phyloP scores from a whole-genome alignment of 495 filamentous ascomycete genomes.

The Penicillium pancosmium region DNA sequence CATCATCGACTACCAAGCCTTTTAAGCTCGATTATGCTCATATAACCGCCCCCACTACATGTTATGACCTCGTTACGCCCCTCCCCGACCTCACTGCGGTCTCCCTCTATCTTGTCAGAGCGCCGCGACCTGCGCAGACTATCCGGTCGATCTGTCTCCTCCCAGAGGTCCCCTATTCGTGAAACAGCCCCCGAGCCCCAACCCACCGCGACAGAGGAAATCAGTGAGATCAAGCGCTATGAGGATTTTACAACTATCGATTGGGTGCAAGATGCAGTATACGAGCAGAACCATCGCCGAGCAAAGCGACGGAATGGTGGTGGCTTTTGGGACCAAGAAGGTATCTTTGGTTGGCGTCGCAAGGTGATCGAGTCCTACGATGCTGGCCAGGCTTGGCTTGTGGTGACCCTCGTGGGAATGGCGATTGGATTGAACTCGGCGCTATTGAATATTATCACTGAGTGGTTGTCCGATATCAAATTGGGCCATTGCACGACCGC shows the following conservation, averaged over 20 bases:
- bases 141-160: conserved; percentile 67
- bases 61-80: conserved; percentile 66
- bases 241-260: conserved; percentile 99
- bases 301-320: conserved; percentile 71
- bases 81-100: conserved; percentile 58
- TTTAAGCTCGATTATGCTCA: conserved; percentile 37
- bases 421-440: conserved; percentile 93
- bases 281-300: conserved; percentile 82
- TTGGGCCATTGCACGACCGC: conserved; percentile 90
- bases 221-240: conserved; percentile 96
- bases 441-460: conserved; percentile 92
- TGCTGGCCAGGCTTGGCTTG: conserved; percentile 97
- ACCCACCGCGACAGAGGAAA: conserved; percentile 81
- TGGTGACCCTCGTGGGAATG: conserved; percentile 89
- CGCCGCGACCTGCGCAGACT: conserved; percentile 66
- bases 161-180: conserved; percentile 53
- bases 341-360: conserved; percentile 76
- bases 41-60: conserved; percentile 38
- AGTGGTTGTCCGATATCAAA: conserved; percentile 97
- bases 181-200: conserved; percentile 41
- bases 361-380: conserved; percentile 88
- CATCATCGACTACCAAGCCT: conserved; percentile 18
- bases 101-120: conserved; percentile 57
- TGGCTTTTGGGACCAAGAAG: conserved; percentile 74
- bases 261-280: conserved; percentile 97